phyloP scores from a whole-genome alignment of 73 alveolate species.

The Diophrys sp. region DNA sequence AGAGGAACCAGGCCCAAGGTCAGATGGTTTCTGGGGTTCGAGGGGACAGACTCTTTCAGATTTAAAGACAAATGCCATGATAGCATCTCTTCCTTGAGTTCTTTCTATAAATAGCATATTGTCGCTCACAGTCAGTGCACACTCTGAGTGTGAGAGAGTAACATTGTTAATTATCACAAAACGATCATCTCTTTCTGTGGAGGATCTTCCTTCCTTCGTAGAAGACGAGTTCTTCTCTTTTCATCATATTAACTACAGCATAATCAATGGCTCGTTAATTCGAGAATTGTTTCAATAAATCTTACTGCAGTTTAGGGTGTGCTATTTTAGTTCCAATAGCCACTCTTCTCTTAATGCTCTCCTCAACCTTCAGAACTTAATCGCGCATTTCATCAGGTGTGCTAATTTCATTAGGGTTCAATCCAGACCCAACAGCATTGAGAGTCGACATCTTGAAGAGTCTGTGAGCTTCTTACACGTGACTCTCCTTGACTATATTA shows the following conservation, averaged over 20 bases:
- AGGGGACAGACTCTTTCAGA: too few relatives aligned
- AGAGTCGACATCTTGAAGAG: constrained; percentile 96
- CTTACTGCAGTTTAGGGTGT: constrained; percentile 82
- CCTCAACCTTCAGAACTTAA: constrained; percentile 83
- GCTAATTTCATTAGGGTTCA: constrained; percentile 66
- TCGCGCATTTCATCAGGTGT: constrained; percentile 80
- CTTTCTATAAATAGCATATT: too few relatives aligned
- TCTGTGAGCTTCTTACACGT: constrained; percentile 99
- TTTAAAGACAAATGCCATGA: too few relatives aligned
- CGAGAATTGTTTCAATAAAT: constrained; percentile 71
- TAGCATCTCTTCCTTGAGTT: too few relatives aligned
- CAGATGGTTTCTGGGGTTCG: too few relatives aligned
- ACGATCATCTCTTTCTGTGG: constrained; percentile 55
- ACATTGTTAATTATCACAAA: too few relatives aligned
- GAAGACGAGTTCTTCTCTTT: constrained; percentile 76
- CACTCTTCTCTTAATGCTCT: constrained; percentile 91
- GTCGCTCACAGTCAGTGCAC: too few relatives aligned
- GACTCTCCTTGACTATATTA: constrained; percentile 84
- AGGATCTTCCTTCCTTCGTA: constrained; percentile 84
- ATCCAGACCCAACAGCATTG: constrained; percentile 91
- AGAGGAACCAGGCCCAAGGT: too few relatives aligned
- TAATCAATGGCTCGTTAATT: constrained; percentile 85
- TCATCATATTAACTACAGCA: constrained; percentile 82
- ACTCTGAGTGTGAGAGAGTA: too few relatives aligned
- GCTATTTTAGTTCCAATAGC: constrained; percentile 87